Evolutionary conservation across 2,329 filamentous ascomycete species (phyloP).

Genomic region (Aspergillus sp.): DNA sequence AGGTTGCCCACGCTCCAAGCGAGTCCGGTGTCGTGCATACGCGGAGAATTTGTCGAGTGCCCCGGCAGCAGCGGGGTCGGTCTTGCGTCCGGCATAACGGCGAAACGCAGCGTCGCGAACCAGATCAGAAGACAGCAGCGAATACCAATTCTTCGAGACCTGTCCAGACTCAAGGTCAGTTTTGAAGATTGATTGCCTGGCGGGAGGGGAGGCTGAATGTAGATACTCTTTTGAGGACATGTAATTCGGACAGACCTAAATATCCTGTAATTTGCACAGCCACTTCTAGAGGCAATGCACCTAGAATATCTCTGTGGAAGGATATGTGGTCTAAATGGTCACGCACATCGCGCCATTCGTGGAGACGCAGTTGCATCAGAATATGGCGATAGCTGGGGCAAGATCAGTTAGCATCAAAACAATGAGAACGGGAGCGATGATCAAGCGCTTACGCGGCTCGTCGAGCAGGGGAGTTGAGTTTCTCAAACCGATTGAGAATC

Average conservation of each 20-base stretch:
- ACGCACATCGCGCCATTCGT: conserved; percentile 35
- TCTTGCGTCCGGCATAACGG: conserved; percentile 12
- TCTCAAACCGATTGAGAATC: conserved; percentile 4
- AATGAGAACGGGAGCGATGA: background rate
- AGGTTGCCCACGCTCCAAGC: conserved; percentile 26
- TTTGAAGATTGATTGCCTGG: background rate
- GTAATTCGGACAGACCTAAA: conserved; percentile 27
- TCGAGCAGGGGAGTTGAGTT: conserved; percentile 3
- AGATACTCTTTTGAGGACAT: conserved; percentile 30
- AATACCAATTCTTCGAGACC: conserved; percentile 36
- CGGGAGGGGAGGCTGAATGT: background rate
- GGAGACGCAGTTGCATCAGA: conserved; percentile 23
- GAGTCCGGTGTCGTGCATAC: conserved; percentile 23
- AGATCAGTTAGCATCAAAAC: background rate
- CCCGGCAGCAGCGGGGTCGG: background rate
- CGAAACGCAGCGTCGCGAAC: conserved; percentile 20
- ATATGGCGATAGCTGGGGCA: conserved; percentile 27
- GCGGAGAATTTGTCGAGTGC: conserved; percentile 10
- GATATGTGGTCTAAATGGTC: conserved; percentile 17
- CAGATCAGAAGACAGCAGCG: conserved; percentile 26
- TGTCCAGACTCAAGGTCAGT: conserved; percentile 10
- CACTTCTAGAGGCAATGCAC: conserved; percentile 34
- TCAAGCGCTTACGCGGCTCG: conserved; percentile 7
- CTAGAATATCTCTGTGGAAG: conserved; percentile 36
- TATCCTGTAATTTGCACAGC: conserved; percentile 25